Evolutionary conservation across 768 basidiomycete species (phyloP).

Genomic region (Lyophyllum shimeji): DNA sequence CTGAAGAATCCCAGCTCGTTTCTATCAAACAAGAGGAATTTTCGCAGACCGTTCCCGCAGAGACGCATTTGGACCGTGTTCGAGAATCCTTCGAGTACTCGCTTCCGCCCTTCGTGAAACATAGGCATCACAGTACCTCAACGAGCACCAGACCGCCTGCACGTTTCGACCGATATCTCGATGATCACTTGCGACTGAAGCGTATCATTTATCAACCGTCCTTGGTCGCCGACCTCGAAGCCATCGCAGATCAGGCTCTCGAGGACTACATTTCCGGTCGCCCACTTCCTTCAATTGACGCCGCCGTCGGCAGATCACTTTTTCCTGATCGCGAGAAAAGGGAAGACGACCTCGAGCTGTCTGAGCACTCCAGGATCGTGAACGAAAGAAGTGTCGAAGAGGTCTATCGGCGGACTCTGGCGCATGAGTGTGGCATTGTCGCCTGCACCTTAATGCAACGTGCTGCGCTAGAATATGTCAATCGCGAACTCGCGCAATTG

Average conservation of each 20-base stretch:
- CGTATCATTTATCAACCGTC: slow-evolving; percentile 5
- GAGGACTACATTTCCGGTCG: neutral
- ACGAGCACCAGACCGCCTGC: neutral
- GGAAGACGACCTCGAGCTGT: neutral
- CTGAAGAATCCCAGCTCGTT: neutral
- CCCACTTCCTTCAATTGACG: too few species aligned
- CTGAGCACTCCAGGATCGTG: neutral
- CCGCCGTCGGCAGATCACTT: too few species aligned
- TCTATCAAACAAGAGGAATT: neutral
- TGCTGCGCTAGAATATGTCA: neutral
- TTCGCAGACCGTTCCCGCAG: neutral
- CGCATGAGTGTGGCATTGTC: neutral
- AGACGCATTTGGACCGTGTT: neutral
- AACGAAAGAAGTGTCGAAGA: neutral
- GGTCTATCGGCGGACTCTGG: neutral
- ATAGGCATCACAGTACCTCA: neutral
- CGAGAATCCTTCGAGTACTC: slow-evolving; percentile 1
- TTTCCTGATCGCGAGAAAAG: too few species aligned
- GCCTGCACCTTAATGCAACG: slow-evolving; percentile 2
- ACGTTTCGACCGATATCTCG: slow-evolving; percentile 9
- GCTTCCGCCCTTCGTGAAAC: neutral
- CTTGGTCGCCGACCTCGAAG: neutral
- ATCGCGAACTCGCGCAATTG: neutral
- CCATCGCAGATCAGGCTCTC: slow-evolving; percentile 1
- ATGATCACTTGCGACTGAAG: slow-evolving; percentile 1